Evolutionary conservation across 768 basidiomycete genomes (phyloP), one percentile per base, ranked within the genome.

Genomic region (Amanita phalloides): DNA sequence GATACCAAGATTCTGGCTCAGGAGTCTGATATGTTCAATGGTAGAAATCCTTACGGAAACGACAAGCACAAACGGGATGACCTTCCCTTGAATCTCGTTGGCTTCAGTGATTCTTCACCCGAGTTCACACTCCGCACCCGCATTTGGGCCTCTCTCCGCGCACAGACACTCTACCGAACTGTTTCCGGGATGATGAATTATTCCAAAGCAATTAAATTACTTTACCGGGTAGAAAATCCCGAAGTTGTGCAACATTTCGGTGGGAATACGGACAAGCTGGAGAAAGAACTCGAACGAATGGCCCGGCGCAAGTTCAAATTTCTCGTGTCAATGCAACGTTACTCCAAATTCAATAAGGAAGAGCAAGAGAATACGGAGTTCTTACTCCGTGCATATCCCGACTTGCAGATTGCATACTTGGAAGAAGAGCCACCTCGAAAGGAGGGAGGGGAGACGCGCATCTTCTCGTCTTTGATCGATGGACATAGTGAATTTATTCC

Each of bases 181-280:
- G 95, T 99, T 14, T 97, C 96, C 33, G 96, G 96, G 48, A 97
- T 99, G 90, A 98, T 98, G 96, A 99, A 99, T 71, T 98, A 99
- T 67, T 84, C 90, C 58, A 99, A 99, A 73, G 96, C 96, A 10
- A 98, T 99, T 81, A 99, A 99, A 66, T 73, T 99, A 33, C 78
- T 99, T n/a, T 95, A 98, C 67, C 91, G 95, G 52, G 96, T 99
- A 39, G 96, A 99, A 72, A 98, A 98, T 70, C 96, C 96, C 6
- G 96, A 99, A 67, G 90, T 99, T 45, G 96, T 99, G 14, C 95
- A 98, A 69, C 77, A 86, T 45, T 97, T 92, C 59, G 95, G 96
- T 37, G 95, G 94, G 11, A 98, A 98, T 70, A 96, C 95, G 2
- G 96, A 98, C 68, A 90, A 83, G 64, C 79, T 98, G 42, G 96